These are phyloP conservation scores for Aspergillaceae sp. DNA, from an alignment of 2,329 filamentous ascomycete genomes.

Conservation along the genomic window DNA sequence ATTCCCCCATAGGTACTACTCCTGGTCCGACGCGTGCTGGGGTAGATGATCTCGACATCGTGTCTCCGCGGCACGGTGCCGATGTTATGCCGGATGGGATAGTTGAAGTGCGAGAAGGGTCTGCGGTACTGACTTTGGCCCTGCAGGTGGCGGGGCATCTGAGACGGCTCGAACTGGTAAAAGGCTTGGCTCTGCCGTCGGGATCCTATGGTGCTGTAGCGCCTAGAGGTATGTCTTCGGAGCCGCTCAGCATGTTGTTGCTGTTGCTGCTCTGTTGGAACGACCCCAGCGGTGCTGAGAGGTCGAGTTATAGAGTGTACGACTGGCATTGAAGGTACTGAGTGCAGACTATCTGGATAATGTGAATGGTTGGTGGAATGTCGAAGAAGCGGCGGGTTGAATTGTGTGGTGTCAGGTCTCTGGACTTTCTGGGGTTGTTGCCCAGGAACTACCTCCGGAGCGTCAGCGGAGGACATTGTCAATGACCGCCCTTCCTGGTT, in stretches of 20 bases:
- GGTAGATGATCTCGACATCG: constrained; percentile 27
- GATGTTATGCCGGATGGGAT: constrained; percentile 12
- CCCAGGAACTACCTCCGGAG: constrained; percentile 23
- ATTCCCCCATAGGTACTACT: constrained; percentile 24
- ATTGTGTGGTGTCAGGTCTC: constrained; percentile 17
- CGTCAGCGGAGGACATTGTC: constrained; percentile 28
- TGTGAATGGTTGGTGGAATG: constrained; percentile 17
- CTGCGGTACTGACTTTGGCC: constrained; percentile 13
- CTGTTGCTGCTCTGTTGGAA: constrained; percentile 1
- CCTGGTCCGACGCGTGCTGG: constrained; percentile 25
- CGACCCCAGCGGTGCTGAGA: constrained; percentile 4
- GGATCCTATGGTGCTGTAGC: not conserved
- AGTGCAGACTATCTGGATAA: constrained; percentile 15
- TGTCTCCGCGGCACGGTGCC: constrained; percentile 19
- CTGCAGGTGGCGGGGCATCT: constrained; percentile 15
- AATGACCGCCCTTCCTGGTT: constrained; percentile 13
- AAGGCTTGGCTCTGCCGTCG: constrained; percentile 6
- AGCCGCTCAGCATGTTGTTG: constrained; percentile 1
- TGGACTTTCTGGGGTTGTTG: constrained; percentile 17
- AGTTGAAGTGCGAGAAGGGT: constrained; percentile 15
- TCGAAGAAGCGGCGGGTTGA: constrained; percentile 9
- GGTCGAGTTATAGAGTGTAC: constrained; percentile 4
- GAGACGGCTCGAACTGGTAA: constrained; percentile 20
- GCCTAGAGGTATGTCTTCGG: constrained; percentile 8
- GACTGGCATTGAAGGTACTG: constrained; percentile 10